Conservation (phyloP, 345 rosid species). For the Gossypium bickii region DNA sequence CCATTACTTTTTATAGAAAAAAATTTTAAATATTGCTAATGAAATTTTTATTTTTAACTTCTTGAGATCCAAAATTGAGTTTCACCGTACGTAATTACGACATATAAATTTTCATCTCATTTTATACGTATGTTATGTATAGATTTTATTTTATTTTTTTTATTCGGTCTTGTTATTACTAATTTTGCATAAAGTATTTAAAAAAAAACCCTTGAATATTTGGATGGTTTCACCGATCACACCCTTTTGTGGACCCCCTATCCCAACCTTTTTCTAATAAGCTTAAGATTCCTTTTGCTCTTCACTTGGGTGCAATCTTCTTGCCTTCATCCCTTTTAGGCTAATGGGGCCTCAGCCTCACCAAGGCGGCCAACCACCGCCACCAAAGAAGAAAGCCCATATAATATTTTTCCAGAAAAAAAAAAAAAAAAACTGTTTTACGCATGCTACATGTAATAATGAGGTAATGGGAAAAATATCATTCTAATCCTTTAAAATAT, state of each 20-base stretch:
- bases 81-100: too few relatives aligned
- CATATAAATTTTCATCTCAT: too few relatives aligned
- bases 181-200: too few relatives aligned
- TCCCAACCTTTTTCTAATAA: background rate
- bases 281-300: background rate
- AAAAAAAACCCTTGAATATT: too few relatives aligned
- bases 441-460: slow-evolving; percentile 6
- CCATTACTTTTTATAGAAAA: too few relatives aligned
- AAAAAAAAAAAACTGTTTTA: background rate
- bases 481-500: background rate
- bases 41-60: too few relatives aligned
- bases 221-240: background rate
- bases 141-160: too few relatives aligned
- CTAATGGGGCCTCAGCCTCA: background rate
- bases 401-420: too few relatives aligned
- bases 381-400: background rate
- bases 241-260: background rate
- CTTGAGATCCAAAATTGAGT: too few relatives aligned
- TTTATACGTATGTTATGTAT: too few relatives aligned
- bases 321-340: background rate
- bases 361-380: slow-evolving; percentile 14
- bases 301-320: background rate
- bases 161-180: too few relatives aligned
- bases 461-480: background rate
- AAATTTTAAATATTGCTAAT: too few relatives aligned